phyloP scores from a whole-genome alignment of 352 stramenopile genomes.

The Globisporangium okanoganense region DNA sequence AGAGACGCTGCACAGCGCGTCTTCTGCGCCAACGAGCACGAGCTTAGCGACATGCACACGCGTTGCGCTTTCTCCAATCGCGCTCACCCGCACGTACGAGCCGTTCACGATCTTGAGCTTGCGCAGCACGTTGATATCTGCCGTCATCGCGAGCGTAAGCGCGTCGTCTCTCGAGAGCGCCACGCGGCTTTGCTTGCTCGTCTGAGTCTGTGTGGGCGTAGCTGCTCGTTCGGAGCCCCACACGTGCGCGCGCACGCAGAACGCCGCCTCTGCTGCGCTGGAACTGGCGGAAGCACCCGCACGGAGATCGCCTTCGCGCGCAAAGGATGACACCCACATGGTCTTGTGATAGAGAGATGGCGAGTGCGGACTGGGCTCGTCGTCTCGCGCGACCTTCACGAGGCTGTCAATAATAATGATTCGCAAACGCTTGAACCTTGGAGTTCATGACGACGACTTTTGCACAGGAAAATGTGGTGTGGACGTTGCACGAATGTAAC shows the following conservation, averaged over 20 bases:
- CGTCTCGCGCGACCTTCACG: neutral
- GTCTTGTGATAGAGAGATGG: neutral
- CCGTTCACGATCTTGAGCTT: slow-evolving; percentile 41
- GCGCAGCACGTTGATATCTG: slow-evolving; percentile 36
- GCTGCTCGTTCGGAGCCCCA: slow-evolving; percentile 21
- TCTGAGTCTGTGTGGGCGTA: neutral
- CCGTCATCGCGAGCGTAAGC: slow-evolving; percentile 32
- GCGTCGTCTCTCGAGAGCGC: slow-evolving; percentile 18
- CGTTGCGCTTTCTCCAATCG: neutral
- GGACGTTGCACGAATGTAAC: slow-evolving; percentile 13
- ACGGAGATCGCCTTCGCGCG: slow-evolving; percentile 7
- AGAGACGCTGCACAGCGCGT: slow-evolving; percentile 10
- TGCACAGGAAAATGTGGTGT: too few relatives aligned
- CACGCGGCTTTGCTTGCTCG: neutral
- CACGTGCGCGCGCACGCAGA: slow-evolving; percentile 26
- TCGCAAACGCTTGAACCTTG: slow-evolving; percentile 25
- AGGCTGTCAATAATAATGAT: too few relatives aligned
- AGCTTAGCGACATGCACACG: slow-evolving; percentile 40
- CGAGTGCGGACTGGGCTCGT: neutral
- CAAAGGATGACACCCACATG: slow-evolving; percentile 66
- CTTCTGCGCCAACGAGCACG: slow-evolving; percentile 15
- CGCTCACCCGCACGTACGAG: slow-evolving; percentile 42
- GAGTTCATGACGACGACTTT: too few relatives aligned
- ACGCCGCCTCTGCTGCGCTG: neutral
- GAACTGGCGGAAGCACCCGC: neutral